Conservation (phyloP, 2,329 filamentous ascomycete genomes). For the Cercospora nicotianae region DNA sequence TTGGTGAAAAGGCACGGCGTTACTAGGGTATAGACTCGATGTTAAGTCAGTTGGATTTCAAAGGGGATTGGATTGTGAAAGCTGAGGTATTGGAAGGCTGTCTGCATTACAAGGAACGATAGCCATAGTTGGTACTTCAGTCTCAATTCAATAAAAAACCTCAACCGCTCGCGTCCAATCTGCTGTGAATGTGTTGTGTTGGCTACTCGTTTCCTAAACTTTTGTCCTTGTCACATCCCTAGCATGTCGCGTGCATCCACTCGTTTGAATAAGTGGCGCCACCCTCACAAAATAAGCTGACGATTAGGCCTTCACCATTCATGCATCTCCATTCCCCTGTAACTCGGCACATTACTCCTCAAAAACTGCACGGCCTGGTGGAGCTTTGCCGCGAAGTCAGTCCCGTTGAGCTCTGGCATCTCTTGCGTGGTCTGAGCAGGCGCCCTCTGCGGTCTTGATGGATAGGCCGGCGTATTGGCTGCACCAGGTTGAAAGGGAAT, state of each 20-base stretch:
- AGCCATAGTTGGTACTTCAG: not conserved
- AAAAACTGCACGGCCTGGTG: not conserved
- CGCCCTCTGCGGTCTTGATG: not conserved
- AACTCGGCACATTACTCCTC: not conserved
- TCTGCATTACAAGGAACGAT: not conserved
- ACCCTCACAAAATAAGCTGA: not conserved
- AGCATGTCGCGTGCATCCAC: not conserved
- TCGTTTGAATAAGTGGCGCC: not conserved
- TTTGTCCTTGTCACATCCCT: not conserved
- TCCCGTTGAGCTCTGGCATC: not conserved
- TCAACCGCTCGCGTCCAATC: not conserved
- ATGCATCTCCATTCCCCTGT: not conserved
- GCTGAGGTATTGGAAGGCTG: not conserved
- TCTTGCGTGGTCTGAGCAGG: not conserved
- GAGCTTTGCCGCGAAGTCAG: not conserved
- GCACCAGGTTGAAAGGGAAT: not conserved
- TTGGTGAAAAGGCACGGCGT: not conserved
- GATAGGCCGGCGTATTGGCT: not conserved
- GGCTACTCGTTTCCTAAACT: not conserved
- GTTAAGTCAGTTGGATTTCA: not conserved
- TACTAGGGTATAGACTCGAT: not conserved
- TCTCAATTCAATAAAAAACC: not conserved
- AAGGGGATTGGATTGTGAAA: not conserved
- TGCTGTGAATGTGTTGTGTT: not conserved
- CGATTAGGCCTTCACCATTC: not conserved